Conservation (phyloP, 345 rosid species). For the Luvunga scandens region DNA sequence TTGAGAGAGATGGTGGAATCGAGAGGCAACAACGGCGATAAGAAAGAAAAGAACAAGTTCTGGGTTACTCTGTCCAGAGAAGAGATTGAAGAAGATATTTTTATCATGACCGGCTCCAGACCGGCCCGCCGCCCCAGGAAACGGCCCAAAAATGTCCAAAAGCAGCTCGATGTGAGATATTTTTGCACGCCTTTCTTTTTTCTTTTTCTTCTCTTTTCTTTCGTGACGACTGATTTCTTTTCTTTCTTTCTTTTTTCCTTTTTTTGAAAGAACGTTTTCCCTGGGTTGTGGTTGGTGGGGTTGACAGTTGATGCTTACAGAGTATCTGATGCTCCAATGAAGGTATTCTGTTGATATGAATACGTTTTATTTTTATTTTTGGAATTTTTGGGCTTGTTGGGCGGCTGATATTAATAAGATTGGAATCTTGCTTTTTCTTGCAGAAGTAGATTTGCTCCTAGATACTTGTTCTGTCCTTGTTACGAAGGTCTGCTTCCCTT, state of each 20-base stretch:
- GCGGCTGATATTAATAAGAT: not conserved
- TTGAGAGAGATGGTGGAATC: conserved; percentile 61
- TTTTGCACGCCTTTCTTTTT: not conserved
- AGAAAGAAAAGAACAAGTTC: conserved; percentile 61
- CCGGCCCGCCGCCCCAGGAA: conserved; percentile 76
- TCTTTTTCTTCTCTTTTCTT: not conserved
- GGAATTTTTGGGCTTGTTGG: not conserved
- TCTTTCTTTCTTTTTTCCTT: not conserved
- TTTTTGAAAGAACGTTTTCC: conserved; percentile 54
- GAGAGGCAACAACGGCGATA: conserved; percentile 41
- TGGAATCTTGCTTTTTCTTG: conserved; percentile 14
- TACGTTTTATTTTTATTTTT: not conserved
- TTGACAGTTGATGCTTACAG: conserved; percentile 69
- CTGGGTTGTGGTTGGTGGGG: conserved; percentile 88
- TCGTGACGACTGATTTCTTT: not conserved
- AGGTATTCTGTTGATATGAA: conserved; percentile 37
- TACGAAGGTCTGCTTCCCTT: conserved; percentile 13
- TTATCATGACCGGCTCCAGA: conserved; percentile 77
- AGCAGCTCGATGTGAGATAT: conserved; percentile 65
- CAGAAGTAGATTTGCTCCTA: conserved; percentile 26
- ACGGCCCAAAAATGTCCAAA: conserved; percentile 73
- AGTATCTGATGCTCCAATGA: conserved; percentile 48
- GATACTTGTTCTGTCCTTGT: conserved; percentile 7
- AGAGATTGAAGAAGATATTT: conserved; percentile 92
- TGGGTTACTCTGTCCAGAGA: conserved; percentile 77